A percentile compares a stretch with the other conserved stretches of the same genome.
Evolutionary conservation across 768 basidiomycete genomes (phyloP).

Genomic region (Lactarius hatsudake): DNA sequence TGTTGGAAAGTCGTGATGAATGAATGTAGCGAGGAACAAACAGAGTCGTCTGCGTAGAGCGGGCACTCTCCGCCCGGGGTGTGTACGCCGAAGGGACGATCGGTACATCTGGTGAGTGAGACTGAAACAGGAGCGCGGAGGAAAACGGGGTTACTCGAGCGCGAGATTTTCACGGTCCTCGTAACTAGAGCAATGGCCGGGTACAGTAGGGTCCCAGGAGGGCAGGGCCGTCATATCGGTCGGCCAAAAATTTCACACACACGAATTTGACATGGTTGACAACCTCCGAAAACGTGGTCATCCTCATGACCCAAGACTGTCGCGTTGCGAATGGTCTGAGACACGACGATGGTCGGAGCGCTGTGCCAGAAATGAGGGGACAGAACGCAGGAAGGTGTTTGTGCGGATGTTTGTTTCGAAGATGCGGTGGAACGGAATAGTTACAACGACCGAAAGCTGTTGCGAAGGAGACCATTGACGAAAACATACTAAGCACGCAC

Average conservation of each 20-base stretch:
- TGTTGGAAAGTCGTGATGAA: neutral
- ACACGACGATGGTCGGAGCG: conserved; percentile 19
- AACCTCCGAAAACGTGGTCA: conserved; percentile 21
- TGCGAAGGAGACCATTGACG: conserved; percentile 16
- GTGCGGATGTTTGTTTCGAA: conserved; percentile 15
- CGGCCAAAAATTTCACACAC: conserved; percentile 20
- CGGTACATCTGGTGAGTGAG: conserved; percentile 5
- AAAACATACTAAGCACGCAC: conserved; percentile 15
- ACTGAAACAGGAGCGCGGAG: conserved; percentile 12
- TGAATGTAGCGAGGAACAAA: conserved; percentile 8
- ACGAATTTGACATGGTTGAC: conserved; percentile 23
- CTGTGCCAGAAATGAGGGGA: conserved; percentile 7
- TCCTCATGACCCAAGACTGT: conserved; percentile 13
- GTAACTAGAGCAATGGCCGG: conserved; percentile 22
- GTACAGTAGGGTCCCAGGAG: neutral
- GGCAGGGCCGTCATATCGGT: conserved; percentile 14
- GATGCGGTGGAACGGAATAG: conserved; percentile 8
- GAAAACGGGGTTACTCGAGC: conserved; percentile 11
- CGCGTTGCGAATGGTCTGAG: conserved; percentile 9
- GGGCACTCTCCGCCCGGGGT: conserved; percentile 9
- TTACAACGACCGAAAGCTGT: conserved; percentile 4
- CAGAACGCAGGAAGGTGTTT: conserved; percentile 13
- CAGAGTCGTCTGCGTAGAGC: neutral
- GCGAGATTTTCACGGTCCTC: conserved; percentile 12
- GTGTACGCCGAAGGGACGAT: conserved; percentile 18